Percentiles rank a stretch among this genome's conserved stretches.
Evolutionary conservation across 192 early-diverging fungal genomes (phyloP).

Genomic region (Jimgerdemannia lactiflua): DNA sequence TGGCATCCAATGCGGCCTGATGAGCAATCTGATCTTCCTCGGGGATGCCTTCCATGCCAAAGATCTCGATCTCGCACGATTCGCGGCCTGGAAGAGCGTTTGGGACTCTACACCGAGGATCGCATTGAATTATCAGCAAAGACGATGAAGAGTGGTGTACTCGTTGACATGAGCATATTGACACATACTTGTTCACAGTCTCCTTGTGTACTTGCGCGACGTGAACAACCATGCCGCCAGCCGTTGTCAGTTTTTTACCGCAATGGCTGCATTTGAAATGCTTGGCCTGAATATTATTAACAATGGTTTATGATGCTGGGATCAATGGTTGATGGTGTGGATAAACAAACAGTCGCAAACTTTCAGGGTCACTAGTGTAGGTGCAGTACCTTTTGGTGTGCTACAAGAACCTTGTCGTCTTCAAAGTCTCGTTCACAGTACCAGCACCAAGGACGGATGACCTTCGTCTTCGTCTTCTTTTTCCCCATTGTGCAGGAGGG

Average conservation of each 20-base stretch:
- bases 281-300: constrained; percentile 49
- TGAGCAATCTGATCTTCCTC: constrained; percentile 73
- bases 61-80: constrained; percentile 86
- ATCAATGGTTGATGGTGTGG: too few species aligned
- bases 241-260: constrained; percentile 80
- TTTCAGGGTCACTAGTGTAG: background rate
- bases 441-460: constrained; percentile 80
- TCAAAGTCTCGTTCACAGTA: constrained; percentile 97
- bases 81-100: constrained; percentile 87
- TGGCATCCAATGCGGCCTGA: constrained; percentile 44
- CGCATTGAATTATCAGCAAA: background rate
- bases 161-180: background rate
- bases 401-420: constrained; percentile 89
- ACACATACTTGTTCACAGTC: constrained; percentile 61
- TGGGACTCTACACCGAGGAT: constrained; percentile 57
- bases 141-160: background rate
- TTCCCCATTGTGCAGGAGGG: constrained; percentile 28
- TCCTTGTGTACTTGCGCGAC: constrained; percentile 94
- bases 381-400: constrained; percentile 71
- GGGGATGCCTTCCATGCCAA: constrained; percentile 93
- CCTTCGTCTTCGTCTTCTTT: constrained; percentile 69
- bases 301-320: background rate
- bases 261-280: constrained; percentile 93
- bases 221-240: constrained; percentile 88
- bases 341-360: background rate